Base-by-base conservation (phyloP, 441 rosid species). In the Adansonia grandidieri region DNA sequence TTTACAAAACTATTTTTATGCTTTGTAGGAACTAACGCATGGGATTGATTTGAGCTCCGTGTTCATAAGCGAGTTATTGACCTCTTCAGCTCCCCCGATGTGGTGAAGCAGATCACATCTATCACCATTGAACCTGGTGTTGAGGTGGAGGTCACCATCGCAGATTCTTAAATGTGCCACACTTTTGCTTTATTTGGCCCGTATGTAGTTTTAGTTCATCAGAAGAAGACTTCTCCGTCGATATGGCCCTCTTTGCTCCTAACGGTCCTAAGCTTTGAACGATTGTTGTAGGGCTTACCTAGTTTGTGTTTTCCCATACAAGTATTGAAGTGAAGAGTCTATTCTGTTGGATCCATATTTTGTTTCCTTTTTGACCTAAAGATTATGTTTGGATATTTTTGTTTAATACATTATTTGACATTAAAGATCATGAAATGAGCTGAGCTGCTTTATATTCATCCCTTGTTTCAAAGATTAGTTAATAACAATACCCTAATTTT, bases 61-160 rank as follows among this genome's bases (percentile, higher is more conserved):
- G 88, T 88, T 19, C 91, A 87, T 85, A 87, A 87, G 85, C 86
- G 91, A 57, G 91, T 88, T 69, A 88, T 88, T 45, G 91, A 88
- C 74, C 89, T 88, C 28, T 88, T 87, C 77, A 85, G 88, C 84
- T 88, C 91, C 5, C 89, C 91, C 0, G 91, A 88, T 8, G 91
- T 86, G 44, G 91, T 88, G 72, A 88, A 88, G 84, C 91, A 88
- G 81, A 88, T 88, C 78, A 88, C 89, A 53, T 86, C 91, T 44
- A 88, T 88, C 60, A 86, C 91, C 62, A 88, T 88, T 37, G 89
- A 88, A 76, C 91, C 91, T 58, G 89, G 91, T 75, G 91, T 88
- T 22, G 91, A 88, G 84, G 91, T 88, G 56, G 91, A 88, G 73
- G 91, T 88, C 66, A 88, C 91, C 42, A 88, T 88, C 50, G 90